These are phyloP conservation scores for Phytophthora cryptogea DNA, from an alignment of 352 stramenopile species.

Conservation along the genomic window DNA sequence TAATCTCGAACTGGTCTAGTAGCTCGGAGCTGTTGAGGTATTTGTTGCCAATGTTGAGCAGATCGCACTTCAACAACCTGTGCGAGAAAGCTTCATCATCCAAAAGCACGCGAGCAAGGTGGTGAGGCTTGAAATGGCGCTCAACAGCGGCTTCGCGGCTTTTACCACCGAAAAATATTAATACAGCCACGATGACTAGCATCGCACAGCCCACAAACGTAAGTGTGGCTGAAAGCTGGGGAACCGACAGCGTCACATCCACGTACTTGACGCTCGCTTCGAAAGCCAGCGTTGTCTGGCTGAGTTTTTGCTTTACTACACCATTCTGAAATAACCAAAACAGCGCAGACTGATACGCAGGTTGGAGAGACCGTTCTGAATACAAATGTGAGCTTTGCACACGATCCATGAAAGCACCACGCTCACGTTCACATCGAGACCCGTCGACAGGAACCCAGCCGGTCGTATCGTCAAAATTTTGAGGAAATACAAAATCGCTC, in stretches of 20 bases:
- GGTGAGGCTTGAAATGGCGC: slow-evolving; percentile 46
- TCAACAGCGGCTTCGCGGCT: slow-evolving; percentile 48
- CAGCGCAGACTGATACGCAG: slow-evolving; percentile 49
- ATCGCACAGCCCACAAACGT: slow-evolving; percentile 44
- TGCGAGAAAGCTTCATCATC: slow-evolving; percentile 43
- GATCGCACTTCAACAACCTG: slow-evolving; percentile 47
- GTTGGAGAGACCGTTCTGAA: slow-evolving; percentile 50
- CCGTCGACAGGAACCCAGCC: slow-evolving; percentile 39
- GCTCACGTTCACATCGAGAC: slow-evolving; percentile 48
- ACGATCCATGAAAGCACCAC: slow-evolving; percentile 43
- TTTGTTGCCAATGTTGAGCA: slow-evolving; percentile 55
- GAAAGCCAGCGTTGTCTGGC: slow-evolving; percentile 33
- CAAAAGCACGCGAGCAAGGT: slow-evolving; percentile 50
- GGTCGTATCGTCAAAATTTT: slow-evolving; percentile 42
- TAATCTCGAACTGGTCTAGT: slow-evolving; percentile 63
- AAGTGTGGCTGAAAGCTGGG: slow-evolving; percentile 39
- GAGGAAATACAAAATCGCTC: slow-evolving; percentile 58
- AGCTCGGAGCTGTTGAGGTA: slow-evolving; percentile 58
- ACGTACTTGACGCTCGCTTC: slow-evolving; percentile 28
- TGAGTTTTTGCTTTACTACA: slow-evolving; percentile 34
- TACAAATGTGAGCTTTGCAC: slow-evolving; percentile 52
- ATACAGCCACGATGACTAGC: slow-evolving; percentile 41
- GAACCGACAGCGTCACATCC: slow-evolving; percentile 44
- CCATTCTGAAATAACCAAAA: slow-evolving; percentile 65
- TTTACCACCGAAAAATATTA: slow-evolving; percentile 49